Conservation (phyloP, 1,284 basidiomycete species). For the Somion occarium region DNA sequence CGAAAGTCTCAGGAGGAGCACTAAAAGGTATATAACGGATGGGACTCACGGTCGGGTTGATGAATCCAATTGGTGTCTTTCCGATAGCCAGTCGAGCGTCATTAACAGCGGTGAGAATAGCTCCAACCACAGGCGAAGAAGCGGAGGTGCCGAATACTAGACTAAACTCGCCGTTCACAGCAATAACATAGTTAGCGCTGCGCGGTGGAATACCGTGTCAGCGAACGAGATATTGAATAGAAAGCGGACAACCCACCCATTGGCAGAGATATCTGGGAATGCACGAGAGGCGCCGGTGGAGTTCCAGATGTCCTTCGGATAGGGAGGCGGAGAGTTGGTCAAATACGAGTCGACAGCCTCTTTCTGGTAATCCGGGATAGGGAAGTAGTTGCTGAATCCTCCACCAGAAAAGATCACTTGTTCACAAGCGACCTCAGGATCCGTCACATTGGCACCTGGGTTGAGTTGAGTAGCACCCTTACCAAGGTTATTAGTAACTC, state of each 20-base stretch:
- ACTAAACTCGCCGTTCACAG: conserved; percentile 24
- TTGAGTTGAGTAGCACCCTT: neutral
- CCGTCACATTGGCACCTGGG: conserved; percentile 26
- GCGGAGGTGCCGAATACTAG: conserved; percentile 30
- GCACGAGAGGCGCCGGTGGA: conserved; percentile 30
- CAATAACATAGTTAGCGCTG: conserved; percentile 42
- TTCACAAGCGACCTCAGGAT: conserved; percentile 43
- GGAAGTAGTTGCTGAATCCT: conserved; percentile 43
- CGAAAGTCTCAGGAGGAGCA: too few relatives aligned
- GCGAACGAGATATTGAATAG: neutral
- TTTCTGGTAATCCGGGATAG: conserved; percentile 29
- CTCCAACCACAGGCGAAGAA: conserved; percentile 27
- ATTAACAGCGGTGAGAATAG: conserved; percentile 18
- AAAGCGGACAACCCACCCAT: conserved; percentile 26
- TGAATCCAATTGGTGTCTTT: conserved; percentile 30
- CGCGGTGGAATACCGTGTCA: conserved; percentile 4
- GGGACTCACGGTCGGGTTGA: conserved; percentile 31
- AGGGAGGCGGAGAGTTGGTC: conserved; percentile 34
- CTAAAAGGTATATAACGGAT: conserved; percentile 1
- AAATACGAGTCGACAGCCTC: conserved; percentile 30
- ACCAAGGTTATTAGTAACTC: too few relatives aligned
- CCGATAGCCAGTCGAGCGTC: conserved; percentile 34
- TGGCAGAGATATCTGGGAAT: conserved; percentile 40
- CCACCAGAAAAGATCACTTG: conserved; percentile 37
- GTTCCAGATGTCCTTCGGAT: conserved; percentile 20